Base-by-base conservation (phyloP, 192 early-diverging fungal species). In the Podila epigama region DNA sequence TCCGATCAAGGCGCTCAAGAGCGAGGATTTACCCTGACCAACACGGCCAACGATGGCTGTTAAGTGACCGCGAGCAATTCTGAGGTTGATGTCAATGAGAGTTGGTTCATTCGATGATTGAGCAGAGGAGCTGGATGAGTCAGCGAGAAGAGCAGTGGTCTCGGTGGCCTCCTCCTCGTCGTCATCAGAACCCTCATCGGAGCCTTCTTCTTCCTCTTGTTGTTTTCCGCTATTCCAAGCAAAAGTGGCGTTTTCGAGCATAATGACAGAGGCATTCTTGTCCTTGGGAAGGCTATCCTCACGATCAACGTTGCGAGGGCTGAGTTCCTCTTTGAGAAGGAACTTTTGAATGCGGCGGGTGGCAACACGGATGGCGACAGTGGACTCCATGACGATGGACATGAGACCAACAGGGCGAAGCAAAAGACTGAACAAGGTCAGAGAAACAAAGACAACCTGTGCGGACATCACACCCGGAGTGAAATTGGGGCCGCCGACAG, bases 341-440 rank as follows among this genome's bases (percentile, higher is more conserved):
- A 96, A 96, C 16, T 79, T 83, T 68, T 89, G 84, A 22, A 99
- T 84, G 40, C 97, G 92, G 31, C 84, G 85, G 53, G 92, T 81
- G 1, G 95, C 87, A 6, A 97, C 97, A 9, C 81, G 86, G 6
- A 96, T 86, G 44, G 94, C 91, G 15, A 95, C 85, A 0, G 88
- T 69, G 1, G 90, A 75, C 8, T 88, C 86, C 18, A 97, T 88
- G 10, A 97, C 87, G 40, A 63, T 82, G 0, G 95, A 93, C 63
- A 98, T 91, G 28, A 89, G 81, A 32, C 83, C 60, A 10, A 97
- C 79, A 51, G 97, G 95, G 82, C 94, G 92, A 75, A 89, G 88
- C 36, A 98, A 79, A 39, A 97, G 79, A 77, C 93, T 93, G 85
- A 99, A 97, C 18, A 99, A 79, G 4, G 92, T 82, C 41, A 99